Base-by-base conservation (phyloP, 495 filamentous ascomycete species). In the Aspergillus campestris region DNA sequence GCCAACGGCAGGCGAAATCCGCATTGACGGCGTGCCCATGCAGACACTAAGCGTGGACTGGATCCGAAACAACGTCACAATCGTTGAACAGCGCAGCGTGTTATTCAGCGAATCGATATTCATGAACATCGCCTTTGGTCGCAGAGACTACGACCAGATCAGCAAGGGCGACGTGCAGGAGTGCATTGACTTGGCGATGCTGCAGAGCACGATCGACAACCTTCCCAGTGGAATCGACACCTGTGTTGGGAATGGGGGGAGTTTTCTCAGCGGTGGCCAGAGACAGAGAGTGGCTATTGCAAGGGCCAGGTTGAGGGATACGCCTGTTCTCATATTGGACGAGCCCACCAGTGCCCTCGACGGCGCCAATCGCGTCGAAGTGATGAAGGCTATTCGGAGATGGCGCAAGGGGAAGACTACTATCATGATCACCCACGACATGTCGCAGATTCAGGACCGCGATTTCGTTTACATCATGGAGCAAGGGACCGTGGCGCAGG, bases 341-440 rank as follows among this genome's bases (percentile, higher is more conserved):
- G 89, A 95, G 57, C 83, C 83, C 6, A 95, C 87, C 1, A 83
- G 81, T 53, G 85, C 88, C 15, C 62, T 95, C 15, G 89, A 95
- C 56, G 75, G 79, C 7, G 76, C 75, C 34, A 84, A 80, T 46
- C 86, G 90, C 56, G 67, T 69, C 24, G 68, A 82, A 10, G 65
- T 94, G 36, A 84, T 92, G 60, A 78, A 82, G 4, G 81, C 80
- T 1, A 67, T 94, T 42, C 81, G 89, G 33, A 72, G 74, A 44
- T 86, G 81, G 52, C 72, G 85, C 1, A 69, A 72, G 42, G 83
- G 81, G 8, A 80, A 84, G 38, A 95, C 88, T 0, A 88, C 87
- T 1, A 80, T 95, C 42, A 83, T 88, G 14, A 86, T 95, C 55
- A 96, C 92, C 0, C 92, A 97, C 53, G 89, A 97, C 49, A 81